Base-by-base conservation (phyloP, 208 protist species). In the Acanthamoeba sp. region DNA sequence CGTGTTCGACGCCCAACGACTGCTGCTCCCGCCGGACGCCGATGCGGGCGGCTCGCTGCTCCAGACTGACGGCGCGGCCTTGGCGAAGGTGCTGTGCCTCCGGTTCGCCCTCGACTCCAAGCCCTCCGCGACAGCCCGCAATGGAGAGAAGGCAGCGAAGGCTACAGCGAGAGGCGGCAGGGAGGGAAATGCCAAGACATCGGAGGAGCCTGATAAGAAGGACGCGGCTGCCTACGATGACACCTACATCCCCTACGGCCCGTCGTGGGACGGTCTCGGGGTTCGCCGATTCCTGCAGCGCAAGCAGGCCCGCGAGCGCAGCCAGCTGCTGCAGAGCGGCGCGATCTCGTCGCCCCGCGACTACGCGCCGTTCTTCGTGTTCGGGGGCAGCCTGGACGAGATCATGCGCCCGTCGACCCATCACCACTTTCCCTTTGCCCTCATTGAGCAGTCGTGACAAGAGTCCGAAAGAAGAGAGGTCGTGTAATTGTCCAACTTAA, bases 281-380 rank as follows among this genome's bases (percentile, higher is more conserved):
- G 14, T 73, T 29, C n/a, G 12, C 3, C 64, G 29, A 24, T 73
- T 73, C 34, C 64, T 73, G 32, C 7, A 73, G 64, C 64, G 64
- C n/a, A 73, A 73, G 34, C 64, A 73, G n/a, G 29, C n/a, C 1
- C 64, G 29, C 64, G 64, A 73, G 64, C 64, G 64, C 34, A 10
- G 24, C 16, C 64, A 73, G 10, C 64, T 73, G 64, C n/a, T 38
- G 1, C 22, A 40, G 29, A 73, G 34, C 64, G 64, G 64, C n/a
- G 6, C 22, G 10, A 73, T 73, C 64, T 24, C 64, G 10, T 42
- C 64, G 64, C 3, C 0, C 12, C n/a, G 64, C 34, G 64, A 73
- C 64, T 73, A 73, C 64, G 64, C 64, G 34, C 64, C 64, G 9
- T 73, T 73, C 64, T 73, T 73, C 64, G 64, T 73, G 24, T 73